phyloP scores from a whole-genome alignment of 23 red algal genomes.

The Chondrus crispus region DNA sequence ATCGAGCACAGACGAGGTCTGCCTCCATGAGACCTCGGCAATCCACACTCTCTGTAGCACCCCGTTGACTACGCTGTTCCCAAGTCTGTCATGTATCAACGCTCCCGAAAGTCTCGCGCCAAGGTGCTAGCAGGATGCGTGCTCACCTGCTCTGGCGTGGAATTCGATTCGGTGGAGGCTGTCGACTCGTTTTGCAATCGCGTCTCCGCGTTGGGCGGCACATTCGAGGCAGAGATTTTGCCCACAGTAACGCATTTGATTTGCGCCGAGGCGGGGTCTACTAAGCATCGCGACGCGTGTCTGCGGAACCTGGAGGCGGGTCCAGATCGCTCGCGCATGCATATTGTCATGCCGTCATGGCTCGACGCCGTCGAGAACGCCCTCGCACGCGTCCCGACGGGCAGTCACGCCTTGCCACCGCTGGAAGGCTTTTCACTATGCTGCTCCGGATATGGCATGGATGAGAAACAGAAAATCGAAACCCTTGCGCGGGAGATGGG shows the following conservation, averaged over 20 bases:
- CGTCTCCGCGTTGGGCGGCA: no score
- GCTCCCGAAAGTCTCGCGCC: no score
- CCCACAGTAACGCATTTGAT: slow-evolving; percentile 5
- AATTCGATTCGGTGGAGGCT: no score
- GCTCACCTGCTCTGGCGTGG: no score
- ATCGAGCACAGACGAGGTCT: no score
- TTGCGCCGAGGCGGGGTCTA: slow-evolving; percentile 1
- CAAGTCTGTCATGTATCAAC: no score
- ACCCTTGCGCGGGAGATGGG: not conserved
- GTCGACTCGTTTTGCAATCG: no score
- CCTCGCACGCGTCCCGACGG: not conserved
- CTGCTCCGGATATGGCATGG: slow-evolving; percentile 11
- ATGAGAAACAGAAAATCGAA: slow-evolving; percentile 14
- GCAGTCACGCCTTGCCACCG: slow-evolving; percentile 15
- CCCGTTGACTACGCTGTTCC: no score
- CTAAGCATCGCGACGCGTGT: slow-evolving; percentile 18
- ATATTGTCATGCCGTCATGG: slow-evolving; percentile 22
- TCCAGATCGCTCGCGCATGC: not conserved
- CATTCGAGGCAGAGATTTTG: not conserved
- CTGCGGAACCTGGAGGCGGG: not conserved
- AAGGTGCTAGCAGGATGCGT: no score
- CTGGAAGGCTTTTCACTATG: slow-evolving; percentile 34
- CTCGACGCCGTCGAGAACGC: not conserved
- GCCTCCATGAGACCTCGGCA: no score
- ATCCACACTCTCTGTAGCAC: no score